Conservation (phyloP, 768 basidiomycete species). For the Nevesoporus exiguus region DNA sequence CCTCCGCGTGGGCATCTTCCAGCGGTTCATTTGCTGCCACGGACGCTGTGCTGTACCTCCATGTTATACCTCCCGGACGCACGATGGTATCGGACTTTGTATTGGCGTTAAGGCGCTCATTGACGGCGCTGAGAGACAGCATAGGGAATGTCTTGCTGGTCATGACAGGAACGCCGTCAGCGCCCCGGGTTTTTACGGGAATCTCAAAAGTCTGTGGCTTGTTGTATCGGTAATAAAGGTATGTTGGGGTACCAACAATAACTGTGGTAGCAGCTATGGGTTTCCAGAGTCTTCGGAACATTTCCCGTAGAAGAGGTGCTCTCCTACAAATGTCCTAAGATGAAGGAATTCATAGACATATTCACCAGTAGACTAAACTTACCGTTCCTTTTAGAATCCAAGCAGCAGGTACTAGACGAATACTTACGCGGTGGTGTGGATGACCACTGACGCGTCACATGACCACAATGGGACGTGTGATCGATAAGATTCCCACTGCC, state of each 20-base stretch:
- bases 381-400: background rate
- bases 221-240: conserved; percentile 51
- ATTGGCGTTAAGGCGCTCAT: conserved; percentile 56
- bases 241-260: conserved; percentile 55
- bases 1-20: conserved; percentile 81
- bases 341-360: background rate
- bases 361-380: background rate
- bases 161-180: conserved; percentile 61
- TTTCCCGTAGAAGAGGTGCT: conserved; percentile 21
- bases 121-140: conserved; percentile 50
- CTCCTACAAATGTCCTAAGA: background rate
- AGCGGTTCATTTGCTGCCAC: conserved; percentile 87
- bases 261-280: conserved; percentile 55
- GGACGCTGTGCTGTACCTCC: conserved; percentile 77
- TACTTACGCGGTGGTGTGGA: too few species aligned
- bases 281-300: conserved; percentile 69
- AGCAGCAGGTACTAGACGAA: background rate
- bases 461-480: conserved; percentile 8
- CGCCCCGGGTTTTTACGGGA: conserved; percentile 46
- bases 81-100: conserved; percentile 44
- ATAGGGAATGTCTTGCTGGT: conserved; percentile 50
- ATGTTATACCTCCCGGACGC: conserved; percentile 54
- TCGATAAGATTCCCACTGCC: conserved; percentile 28
- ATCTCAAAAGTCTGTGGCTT: conserved; percentile 57
- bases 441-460: conserved; percentile 19